Evolutionary conservation across 2,329 filamentous ascomycete species (phyloP).

Genomic region (Gyromitra esculenta): DNA sequence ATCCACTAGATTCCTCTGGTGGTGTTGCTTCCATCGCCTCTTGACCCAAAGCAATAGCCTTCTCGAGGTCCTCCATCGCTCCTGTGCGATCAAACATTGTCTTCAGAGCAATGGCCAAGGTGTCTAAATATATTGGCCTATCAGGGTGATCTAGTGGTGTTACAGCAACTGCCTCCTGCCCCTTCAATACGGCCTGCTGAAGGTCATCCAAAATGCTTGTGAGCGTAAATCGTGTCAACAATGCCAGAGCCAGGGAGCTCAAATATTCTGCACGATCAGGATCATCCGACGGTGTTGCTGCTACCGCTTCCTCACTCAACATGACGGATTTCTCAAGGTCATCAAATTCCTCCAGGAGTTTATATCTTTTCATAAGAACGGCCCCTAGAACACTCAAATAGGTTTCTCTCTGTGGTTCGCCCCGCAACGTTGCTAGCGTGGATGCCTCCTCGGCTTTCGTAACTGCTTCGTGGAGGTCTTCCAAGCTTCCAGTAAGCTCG

Average conservation of each 20-base stretch:
- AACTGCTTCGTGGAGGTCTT: not conserved
- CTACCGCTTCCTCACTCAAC: not conserved
- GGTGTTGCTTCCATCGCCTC: not conserved
- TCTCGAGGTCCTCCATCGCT: not conserved
- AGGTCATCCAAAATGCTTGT: slow-evolving; percentile 7
- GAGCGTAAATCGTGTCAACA: not conserved
- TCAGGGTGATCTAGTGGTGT: slow-evolving; percentile 2
- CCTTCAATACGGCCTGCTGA: not conserved
- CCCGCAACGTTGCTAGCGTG: not conserved
- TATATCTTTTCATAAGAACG: not conserved
- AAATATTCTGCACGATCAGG: not conserved
- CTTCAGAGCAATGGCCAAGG: not conserved
- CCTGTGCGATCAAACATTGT: not conserved
- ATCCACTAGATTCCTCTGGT: not conserved
- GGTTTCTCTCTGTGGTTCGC: not conserved
- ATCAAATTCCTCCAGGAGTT: not conserved
- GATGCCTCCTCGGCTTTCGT: not conserved
- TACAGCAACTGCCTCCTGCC: not conserved
- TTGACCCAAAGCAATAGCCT: slow-evolving; percentile 1
- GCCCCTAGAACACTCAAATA: not conserved
- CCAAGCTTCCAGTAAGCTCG: not conserved
- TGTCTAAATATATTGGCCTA: not conserved
- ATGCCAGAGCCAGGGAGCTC: not conserved
- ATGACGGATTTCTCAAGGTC: slow-evolving; percentile 2
- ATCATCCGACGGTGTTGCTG: not conserved